phyloP scores from a whole-genome alignment of 768 basidiomycete genomes.

The Pleurotus tuoliensis region DNA sequence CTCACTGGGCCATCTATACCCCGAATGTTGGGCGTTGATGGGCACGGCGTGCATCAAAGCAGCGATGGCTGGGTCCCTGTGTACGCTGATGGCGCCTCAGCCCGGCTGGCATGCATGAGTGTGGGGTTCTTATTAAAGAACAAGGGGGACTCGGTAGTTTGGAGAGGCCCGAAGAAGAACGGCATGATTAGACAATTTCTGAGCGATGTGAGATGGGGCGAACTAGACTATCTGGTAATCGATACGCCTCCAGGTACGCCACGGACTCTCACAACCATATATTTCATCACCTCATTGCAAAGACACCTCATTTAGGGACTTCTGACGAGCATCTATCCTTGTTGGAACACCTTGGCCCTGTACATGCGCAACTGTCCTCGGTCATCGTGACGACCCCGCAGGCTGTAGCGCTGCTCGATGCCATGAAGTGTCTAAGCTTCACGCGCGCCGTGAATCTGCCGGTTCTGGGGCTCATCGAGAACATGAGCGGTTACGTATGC shows the following conservation, averaged over 20 bases:
- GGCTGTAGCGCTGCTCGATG: constrained; percentile 92
- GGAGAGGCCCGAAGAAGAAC: constrained; percentile 98
- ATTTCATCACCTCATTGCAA: background rate
- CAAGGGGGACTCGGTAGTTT: constrained; percentile 90
- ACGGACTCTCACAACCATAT: background rate
- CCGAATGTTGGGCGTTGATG: constrained; percentile 90
- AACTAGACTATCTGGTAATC: constrained; percentile 87
- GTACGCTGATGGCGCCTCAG: constrained; percentile 78
- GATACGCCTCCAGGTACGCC: constrained; percentile 93
- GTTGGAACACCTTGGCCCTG: constrained; percentile 87
- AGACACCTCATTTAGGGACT: constrained; percentile 58
- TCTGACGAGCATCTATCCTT: constrained; percentile 98
- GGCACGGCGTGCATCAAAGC: constrained; percentile 85
- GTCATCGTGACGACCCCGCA: constrained; percentile 97
- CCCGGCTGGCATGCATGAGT: constrained; percentile 89
- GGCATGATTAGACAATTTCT: constrained; percentile 97
- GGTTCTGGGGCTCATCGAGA: constrained; percentile 91
- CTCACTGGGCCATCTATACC: constrained; percentile 94
- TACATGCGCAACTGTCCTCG: constrained; percentile 73
- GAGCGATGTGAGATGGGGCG: constrained; percentile 93
- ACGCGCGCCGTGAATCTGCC: constrained; percentile 83
- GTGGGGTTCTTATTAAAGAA: constrained; percentile 92
- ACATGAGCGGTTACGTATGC: constrained; percentile 98
- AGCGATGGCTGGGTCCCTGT: constrained; percentile 98
- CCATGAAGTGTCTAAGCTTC: constrained; percentile 95